Evolutionary conservation across 352 stramenopile genomes (phyloP), one percentile per base, ranked within the genome.

Genomic region (Phytophthora sp.): DNA sequence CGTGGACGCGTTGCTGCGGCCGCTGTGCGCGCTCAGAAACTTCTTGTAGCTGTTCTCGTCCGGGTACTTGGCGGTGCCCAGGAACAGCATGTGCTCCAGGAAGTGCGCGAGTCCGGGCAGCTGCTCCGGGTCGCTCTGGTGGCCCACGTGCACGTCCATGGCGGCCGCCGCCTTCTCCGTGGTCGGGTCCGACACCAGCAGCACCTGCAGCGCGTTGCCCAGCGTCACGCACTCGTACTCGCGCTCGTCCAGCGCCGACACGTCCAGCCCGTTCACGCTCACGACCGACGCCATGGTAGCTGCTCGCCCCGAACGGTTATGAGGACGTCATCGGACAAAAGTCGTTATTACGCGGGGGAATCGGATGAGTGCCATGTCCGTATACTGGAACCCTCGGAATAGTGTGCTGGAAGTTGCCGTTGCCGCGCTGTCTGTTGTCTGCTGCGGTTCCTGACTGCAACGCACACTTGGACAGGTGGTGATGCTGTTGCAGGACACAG

Each of bases 21-120:
- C 97, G 61, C 96, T 96, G 74, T 99, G 95, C 9, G 84, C 72
- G 37, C 82, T 91, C n/a, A 99, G 65, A 63, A 95, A 99, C 54
- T 88, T 76, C 66, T 93, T 89, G 74, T 98, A 99, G 31, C 82
- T 96, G 74, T 98, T 96, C 76, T 99, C 96, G 35, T 98, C 81
- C 5, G 97, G 97, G 72, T 98, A 99, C 66, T 98, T 97, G 39
- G 88, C 67, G 24, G 96, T 99, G 11, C 97, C 97, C 4, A 99
- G 70, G 66, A 99, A 99, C 4, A 99, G 74, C 95, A 99, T 98
- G 84, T 99, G 97, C 72, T 99, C 97, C 34, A 88, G 60, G 44
- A 99, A 97, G 55, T 98, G 92, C 37, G 92, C 91, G 18, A 97
- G 82, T 0, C 92, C 92, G 1, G 92, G 88, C 7, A 98, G 60